Evolutionary conservation across 1,139 yeast species (phyloP).

Genomic region (Geotrichum bryndzae): DNA sequence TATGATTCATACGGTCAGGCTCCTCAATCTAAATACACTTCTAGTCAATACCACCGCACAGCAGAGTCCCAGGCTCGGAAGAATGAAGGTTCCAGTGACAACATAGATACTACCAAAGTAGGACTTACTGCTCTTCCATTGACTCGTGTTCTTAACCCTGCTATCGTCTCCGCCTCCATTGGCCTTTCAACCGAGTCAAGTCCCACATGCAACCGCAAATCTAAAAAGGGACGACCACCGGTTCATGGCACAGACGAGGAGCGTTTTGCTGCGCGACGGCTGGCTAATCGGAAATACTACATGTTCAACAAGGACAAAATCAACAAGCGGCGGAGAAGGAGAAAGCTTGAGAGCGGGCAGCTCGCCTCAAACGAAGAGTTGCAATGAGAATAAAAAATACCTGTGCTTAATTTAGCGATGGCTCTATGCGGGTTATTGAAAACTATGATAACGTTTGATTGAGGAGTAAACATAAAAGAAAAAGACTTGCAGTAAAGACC

Average conservation of each 20-base stretch:
- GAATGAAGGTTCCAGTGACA: not conserved
- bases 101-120: not conserved
- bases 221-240: not conserved
- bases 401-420: too few species aligned
- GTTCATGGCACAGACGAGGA: not conserved
- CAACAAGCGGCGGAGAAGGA: not conserved
- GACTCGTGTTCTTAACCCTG: not conserved
- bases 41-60: not conserved
- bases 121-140: not conserved
- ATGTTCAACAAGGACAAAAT: not conserved
- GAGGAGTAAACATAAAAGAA: not conserved
- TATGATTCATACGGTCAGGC: not conserved
- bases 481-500: not conserved
- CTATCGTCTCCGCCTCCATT: not conserved
- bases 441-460: not conserved
- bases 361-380: not conserved
- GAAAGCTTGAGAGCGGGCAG: not conserved
- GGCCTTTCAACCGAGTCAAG: not conserved
- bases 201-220: not conserved
- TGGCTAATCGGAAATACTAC: not conserved
- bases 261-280: not conserved
- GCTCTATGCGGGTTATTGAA: too few species aligned
- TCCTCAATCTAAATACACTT: not conserved
- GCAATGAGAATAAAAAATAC: too few species aligned
- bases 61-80: not conserved